Percentiles rank a stretch among this genome's conserved stretches.
These are phyloP conservation scores for Phylloboletellus chloephorus DNA, from an alignment of 1,284 basidiomycete species.

Conservation along the genomic window DNA sequence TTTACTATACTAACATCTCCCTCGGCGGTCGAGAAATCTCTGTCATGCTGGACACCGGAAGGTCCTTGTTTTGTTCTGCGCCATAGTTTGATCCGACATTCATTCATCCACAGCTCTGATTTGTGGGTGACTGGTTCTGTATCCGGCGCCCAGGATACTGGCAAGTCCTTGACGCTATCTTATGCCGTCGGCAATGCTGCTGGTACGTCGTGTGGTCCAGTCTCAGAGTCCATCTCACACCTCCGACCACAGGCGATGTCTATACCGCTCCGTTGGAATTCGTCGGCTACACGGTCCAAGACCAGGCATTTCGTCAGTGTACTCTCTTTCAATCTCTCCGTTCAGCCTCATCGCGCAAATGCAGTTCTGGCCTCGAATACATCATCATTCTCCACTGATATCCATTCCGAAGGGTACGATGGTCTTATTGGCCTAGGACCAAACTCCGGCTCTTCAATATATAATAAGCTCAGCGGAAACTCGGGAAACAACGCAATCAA, in stretches of 20 bases:
- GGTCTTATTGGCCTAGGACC: constrained; percentile 73
- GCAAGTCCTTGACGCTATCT: constrained; percentile 48
- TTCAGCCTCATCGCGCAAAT: constrained; percentile 4
- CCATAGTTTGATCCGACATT: constrained; percentile 1
- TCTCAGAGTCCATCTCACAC: constrained; percentile 4
- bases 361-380: constrained; percentile 62
- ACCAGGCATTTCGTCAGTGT: constrained; percentile 67
- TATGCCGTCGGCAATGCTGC: constrained; percentile 66
- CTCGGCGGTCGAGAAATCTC: constrained; percentile 45
- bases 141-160: constrained; percentile 44
- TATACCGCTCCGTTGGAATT: constrained; percentile 53
- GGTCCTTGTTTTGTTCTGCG: constrained; percentile 33
- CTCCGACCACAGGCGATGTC: constrained; percentile 47
- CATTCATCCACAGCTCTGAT: constrained; percentile 25
- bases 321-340: constrained; percentile 2
- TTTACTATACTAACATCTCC: constrained; percentile 56
- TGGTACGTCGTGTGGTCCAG: constrained; percentile 37
- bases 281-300: constrained; percentile 49
- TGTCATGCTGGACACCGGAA: constrained; percentile 58
- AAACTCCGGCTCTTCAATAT: constrained; percentile 62
- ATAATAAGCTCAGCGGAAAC: constrained; percentile 46
- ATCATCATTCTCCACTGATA: constrained; percentile 60
- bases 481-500: constrained; percentile 54
- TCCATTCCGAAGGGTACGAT: constrained; percentile 56
- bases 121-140: constrained; percentile 32